Conservation (phyloP, 805 yeast genomes). For the Komagataella kurtzmanii region DNA sequence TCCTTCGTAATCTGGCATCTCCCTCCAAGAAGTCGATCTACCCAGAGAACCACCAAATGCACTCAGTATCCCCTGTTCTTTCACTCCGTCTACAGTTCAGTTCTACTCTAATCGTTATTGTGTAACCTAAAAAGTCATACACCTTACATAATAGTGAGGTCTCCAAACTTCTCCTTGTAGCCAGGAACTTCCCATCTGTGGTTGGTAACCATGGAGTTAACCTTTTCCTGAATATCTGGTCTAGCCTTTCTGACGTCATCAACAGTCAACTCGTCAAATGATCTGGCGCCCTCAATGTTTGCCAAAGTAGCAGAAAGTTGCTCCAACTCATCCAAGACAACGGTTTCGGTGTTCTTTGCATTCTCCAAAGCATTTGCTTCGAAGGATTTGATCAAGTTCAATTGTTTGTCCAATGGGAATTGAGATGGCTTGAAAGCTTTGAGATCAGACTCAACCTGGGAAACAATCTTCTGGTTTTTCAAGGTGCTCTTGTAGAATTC, state of each 20-base stretch:
- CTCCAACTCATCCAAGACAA: slow-evolving; percentile 75
- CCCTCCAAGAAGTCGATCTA: neutral
- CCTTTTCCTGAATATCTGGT: slow-evolving; percentile 97
- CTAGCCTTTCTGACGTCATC: slow-evolving; percentile 91
- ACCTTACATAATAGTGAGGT: slow-evolving; percentile 76
- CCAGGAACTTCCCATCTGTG: slow-evolving; percentile 98
- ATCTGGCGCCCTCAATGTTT: slow-evolving; percentile 94
- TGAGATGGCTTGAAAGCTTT: slow-evolving; percentile 69
- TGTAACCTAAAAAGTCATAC: neutral
- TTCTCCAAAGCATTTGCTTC: slow-evolving; percentile 93
- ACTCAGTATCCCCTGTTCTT: neutral
- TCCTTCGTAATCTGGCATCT: too few relatives aligned
- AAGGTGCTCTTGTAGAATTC: slow-evolving; percentile 64
- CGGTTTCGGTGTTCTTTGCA: slow-evolving; percentile 84
- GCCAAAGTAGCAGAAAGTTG: slow-evolving; percentile 79
- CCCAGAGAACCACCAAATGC: neutral
- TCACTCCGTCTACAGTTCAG: neutral
- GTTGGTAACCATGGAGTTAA: slow-evolving; percentile 84
- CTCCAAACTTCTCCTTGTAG: slow-evolving; percentile 97
- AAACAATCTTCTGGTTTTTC: slow-evolving; percentile 70
- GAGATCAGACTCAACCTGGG: slow-evolving; percentile 70
- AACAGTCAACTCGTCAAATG: slow-evolving; percentile 92
- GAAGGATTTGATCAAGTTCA: slow-evolving; percentile 84
- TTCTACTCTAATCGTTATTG: neutral
- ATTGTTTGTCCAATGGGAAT: slow-evolving; percentile 77